These are phyloP conservation scores for Dillenia suffruticosa DNA, from an alignment of 164 flowering plant genomes.

Conservation along the genomic window DNA sequence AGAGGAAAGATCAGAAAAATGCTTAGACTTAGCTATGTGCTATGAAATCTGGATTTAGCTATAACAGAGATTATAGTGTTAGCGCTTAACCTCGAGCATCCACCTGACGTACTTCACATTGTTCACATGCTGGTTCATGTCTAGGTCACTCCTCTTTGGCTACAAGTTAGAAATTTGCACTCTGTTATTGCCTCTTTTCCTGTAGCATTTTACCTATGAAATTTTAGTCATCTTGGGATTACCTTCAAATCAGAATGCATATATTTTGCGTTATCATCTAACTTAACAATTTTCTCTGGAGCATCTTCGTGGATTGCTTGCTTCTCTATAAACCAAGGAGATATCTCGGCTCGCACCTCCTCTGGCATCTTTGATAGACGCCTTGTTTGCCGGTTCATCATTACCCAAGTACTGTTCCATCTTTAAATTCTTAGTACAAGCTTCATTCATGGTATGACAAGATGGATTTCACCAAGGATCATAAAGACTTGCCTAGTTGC, in stretches of 20 bases:
- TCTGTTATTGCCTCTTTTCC: background rate
- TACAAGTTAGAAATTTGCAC: constrained; percentile 13
- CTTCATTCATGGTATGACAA: background rate
- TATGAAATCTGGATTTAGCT: background rate
- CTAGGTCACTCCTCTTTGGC: constrained; percentile 69
- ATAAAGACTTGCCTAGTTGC: constrained; percentile 37
- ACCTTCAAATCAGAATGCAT: constrained; percentile 56
- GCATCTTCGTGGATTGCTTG: constrained; percentile 47
- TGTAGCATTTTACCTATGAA: background rate
- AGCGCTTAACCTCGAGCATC: constrained; percentile 60
- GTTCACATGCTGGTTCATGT: constrained; percentile 75
- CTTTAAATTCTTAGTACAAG: constrained; percentile 1
- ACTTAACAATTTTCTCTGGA: constrained; percentile 45
- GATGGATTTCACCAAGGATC: background rate
- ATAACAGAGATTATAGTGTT: background rate
- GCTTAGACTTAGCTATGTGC: background rate
- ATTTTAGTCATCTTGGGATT: background rate
- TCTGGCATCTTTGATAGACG: constrained; percentile 80
- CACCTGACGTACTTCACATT: constrained; percentile 61
- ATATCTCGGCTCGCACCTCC: constrained; percentile 63
- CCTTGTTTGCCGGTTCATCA: constrained; percentile 75
- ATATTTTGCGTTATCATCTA: constrained; percentile 46
- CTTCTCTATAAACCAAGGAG: constrained; percentile 65
- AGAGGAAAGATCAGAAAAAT: constrained; percentile 5
- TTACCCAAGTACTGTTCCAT: constrained; percentile 72